phyloP scores from a whole-genome alignment of 768 basidiomycete genomes.

The Russula virescens region DNA sequence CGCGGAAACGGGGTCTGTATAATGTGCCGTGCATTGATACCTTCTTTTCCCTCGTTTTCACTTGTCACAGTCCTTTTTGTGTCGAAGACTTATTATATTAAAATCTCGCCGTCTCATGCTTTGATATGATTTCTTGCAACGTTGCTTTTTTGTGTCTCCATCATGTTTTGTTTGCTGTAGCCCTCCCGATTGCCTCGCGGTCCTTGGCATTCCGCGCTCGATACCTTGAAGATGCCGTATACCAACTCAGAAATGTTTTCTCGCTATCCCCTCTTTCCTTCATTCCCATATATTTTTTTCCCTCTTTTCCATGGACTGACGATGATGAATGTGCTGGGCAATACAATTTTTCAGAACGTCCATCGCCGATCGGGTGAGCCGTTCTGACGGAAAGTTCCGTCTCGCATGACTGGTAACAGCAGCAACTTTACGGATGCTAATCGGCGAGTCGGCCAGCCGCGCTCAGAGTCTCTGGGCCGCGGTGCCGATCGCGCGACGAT shows the following conservation, averaged over 20 bases:
- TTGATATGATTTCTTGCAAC: slow-evolving; percentile 24
- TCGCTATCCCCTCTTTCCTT: slow-evolving; percentile 10
- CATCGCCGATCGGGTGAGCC: slow-evolving; percentile 20
- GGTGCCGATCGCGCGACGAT: slow-evolving; percentile 23
- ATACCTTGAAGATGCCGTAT: slow-evolving; percentile 25
- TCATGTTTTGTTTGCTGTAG: slow-evolving; percentile 21
- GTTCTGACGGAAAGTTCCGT: slow-evolving; percentile 21
- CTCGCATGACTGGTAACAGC: slow-evolving; percentile 16
- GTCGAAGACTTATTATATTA: slow-evolving; percentile 18
- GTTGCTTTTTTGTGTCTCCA: slow-evolving; percentile 18
- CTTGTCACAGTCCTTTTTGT: slow-evolving; percentile 21
- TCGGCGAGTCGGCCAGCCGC: slow-evolving; percentile 18
- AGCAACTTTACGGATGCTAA: slow-evolving; percentile 22
- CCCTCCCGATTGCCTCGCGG: slow-evolving; percentile 20
- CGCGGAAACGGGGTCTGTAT: slow-evolving; percentile 21
- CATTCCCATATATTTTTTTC: slow-evolving; percentile 9
- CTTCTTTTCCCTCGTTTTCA: slow-evolving; percentile 12
- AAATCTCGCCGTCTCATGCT: slow-evolving; percentile 21
- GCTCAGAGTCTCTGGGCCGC: slow-evolving; percentile 17
- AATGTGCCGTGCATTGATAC: slow-evolving; percentile 17
- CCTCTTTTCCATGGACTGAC: slow-evolving; percentile 12
- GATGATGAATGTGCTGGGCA: slow-evolving; percentile 8
- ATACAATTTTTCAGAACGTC: slow-evolving; percentile 15
- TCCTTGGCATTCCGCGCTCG: slow-evolving; percentile 17
- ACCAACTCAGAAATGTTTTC: slow-evolving; percentile 17